A percentile compares a stretch with the other conserved stretches of the same genome.
Conservation (phyloP, 331 rosid genomes). For the Malus hybrid region DNA sequence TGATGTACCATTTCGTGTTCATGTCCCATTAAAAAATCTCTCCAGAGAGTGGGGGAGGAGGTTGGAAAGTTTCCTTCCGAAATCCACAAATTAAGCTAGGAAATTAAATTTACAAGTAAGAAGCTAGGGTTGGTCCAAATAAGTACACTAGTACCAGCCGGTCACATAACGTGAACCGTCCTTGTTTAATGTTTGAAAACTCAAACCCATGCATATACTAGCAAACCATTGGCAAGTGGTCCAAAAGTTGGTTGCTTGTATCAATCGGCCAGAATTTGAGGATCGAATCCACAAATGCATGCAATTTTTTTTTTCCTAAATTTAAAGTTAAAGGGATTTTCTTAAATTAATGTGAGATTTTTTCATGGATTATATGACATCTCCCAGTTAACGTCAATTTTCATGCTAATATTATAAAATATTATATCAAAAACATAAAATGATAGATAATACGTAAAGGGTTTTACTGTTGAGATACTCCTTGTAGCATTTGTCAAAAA, state of each 20-base stretch:
- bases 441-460: too few relatives aligned
- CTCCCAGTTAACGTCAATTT: fast-evolving
- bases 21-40: too few relatives aligned
- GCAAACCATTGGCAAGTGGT: background rate
- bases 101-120: background rate
- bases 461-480: too few relatives aligned
- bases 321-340: too few relatives aligned
- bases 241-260: constrained; percentile 3
- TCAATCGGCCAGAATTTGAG: background rate
- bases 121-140: background rate
- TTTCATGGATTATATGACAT: fast-evolving
- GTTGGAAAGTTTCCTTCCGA: background rate
- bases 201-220: background rate
- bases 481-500: too few relatives aligned
- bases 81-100: background rate
- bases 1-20: too few relatives aligned
- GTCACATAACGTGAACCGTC: background rate
- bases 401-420: too few relatives aligned
- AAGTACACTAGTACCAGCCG: background rate
- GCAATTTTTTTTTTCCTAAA: background rate
- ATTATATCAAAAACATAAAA: too few relatives aligned
- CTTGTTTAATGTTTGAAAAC: background rate
- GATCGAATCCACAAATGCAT: constrained; percentile 1
- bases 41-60: background rate
- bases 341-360: too few relatives aligned